Conservation (phyloP, 2,329 filamentous ascomycete species). For the Teratosphaeriaceae sp. region DNA sequence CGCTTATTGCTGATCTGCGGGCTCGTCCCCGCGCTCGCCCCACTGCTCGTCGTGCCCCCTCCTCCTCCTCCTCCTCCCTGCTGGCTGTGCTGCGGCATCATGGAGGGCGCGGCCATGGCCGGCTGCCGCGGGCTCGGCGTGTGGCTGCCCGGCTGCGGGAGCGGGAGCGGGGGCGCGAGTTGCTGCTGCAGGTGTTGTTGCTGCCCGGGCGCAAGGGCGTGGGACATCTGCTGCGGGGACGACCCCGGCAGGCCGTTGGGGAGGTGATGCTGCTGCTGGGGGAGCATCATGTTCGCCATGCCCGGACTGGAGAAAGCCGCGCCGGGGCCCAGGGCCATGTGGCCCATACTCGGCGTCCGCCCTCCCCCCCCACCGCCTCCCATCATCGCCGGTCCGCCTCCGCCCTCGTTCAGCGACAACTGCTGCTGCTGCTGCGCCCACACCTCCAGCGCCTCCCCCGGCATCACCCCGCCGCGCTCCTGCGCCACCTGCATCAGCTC, state of each 20-base stretch:
- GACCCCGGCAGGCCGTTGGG: no score
- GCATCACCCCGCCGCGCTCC: conserved; percentile 46
- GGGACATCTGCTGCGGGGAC: no score
- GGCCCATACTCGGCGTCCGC: conserved; percentile 29
- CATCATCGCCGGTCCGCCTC: no score
- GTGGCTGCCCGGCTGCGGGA: conserved; percentile 25
- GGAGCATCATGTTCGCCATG: conserved; percentile 48
- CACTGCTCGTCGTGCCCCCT: conserved; percentile 48
- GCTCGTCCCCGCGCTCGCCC: conserved; percentile 55
- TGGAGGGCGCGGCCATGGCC: conserved; percentile 41
- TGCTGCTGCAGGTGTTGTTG: neutral
- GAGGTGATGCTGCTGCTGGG: conserved; percentile 37
- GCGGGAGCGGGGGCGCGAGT: conserved; percentile 16
- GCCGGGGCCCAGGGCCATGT: conserved; percentile 21
- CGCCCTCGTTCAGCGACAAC: no score
- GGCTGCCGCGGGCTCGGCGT: conserved; percentile 41
- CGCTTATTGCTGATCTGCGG: conserved; percentile 53
- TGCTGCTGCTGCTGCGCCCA: conserved; percentile 36
- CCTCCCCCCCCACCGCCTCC: neutral
- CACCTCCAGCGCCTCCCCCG: conserved; percentile 49
- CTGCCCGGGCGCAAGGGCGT: neutral
- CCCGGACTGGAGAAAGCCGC: conserved; percentile 50
- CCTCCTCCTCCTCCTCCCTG: no score
- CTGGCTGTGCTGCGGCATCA: conserved; percentile 53
- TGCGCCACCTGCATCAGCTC: conserved; percentile 53